These are phyloP conservation scores for Colletotrichum musicola DNA, from an alignment of 2,329 filamentous ascomycete genomes.

Conservation along the genomic window DNA sequence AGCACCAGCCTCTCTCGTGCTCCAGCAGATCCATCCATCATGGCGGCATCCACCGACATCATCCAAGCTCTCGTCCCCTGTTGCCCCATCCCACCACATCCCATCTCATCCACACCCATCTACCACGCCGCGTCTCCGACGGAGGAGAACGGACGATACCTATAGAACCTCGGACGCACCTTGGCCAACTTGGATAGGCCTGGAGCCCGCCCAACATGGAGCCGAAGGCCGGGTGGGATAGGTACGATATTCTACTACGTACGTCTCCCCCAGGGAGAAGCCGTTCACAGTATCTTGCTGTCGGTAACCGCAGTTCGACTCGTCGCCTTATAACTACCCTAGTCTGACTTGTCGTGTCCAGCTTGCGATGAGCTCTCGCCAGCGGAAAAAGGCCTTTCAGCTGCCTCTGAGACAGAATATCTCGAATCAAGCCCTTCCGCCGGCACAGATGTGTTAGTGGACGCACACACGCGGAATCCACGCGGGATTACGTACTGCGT, in stretches of 20 bases:
- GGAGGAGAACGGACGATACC: slow-evolving; percentile 2
- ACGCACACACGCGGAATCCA: slow-evolving; percentile 11
- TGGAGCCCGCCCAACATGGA: too few relatives aligned
- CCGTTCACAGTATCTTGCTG: too few relatives aligned
- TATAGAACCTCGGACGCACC: not conserved
- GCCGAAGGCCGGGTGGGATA: too few relatives aligned
- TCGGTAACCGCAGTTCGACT: too few relatives aligned
- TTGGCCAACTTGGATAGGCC: too few relatives aligned
- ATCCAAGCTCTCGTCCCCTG: not conserved
- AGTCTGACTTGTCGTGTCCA: not conserved
- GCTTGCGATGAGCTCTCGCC: slow-evolving; percentile 4
- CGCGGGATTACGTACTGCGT: slow-evolving; percentile 16
- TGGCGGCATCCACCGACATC: slow-evolving; percentile 29
- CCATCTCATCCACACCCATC: slow-evolving; percentile 2
- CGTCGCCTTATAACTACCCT: not conserved
- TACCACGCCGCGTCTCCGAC: slow-evolving; percentile 1
- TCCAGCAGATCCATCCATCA: slow-evolving; percentile 23
- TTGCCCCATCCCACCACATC: slow-evolving; percentile 1
- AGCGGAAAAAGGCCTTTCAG: not conserved
- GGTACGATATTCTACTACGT: too few relatives aligned
- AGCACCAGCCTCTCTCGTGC: not conserved
- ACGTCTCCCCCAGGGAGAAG: too few relatives aligned
- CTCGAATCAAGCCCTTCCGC: not conserved
- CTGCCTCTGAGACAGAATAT: not conserved
- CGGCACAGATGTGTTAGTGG: not conserved